phyloP scores from a whole-genome alignment of 306 rosid genomes.

The Pterocarpus macrocarpus region DNA sequence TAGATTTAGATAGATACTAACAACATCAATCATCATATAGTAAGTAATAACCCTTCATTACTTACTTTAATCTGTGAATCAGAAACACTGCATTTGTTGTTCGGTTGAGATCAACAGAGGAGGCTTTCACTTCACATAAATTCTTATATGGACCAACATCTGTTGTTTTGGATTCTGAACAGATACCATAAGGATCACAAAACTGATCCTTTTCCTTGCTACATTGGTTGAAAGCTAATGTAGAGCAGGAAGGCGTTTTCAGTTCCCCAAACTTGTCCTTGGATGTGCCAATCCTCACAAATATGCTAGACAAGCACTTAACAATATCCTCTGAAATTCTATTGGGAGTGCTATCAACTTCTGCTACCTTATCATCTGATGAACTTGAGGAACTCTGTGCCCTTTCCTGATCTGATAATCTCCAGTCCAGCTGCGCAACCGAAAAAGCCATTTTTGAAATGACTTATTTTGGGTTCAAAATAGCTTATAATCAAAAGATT shows the following conservation, averaged over 20 bases:
- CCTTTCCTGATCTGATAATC: constrained; percentile 74
- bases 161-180: constrained; percentile 57
- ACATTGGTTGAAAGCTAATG: constrained; percentile 41
- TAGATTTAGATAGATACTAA: constrained; percentile 10
- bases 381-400: constrained; percentile 67
- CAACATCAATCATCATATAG: constrained; percentile 26
- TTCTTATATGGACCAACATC: constrained; percentile 78
- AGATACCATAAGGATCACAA: constrained; percentile 80
- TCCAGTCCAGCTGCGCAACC: constrained; percentile 69
- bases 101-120: constrained; percentile 72
- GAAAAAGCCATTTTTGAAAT: constrained; percentile 32
- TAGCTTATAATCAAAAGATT: neutral
- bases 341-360: constrained; percentile 69
- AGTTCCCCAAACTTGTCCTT: constrained; percentile 66
- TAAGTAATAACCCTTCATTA: neutral
- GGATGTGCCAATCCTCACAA: constrained; percentile 67
- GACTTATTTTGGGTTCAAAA: neutral
- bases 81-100: constrained; percentile 68
- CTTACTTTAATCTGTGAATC: constrained; percentile 84
- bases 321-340: constrained; percentile 84
- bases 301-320: constrained; percentile 76
- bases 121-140: constrained; percentile 68
- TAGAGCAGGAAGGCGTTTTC: constrained; percentile 42
- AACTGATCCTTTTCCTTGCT: constrained; percentile 58
- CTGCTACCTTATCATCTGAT: constrained; percentile 60